Evolutionary conservation across 495 filamentous ascomycete genomes (phyloP).

Genomic region (Astrothelium macrocarpum): DNA sequence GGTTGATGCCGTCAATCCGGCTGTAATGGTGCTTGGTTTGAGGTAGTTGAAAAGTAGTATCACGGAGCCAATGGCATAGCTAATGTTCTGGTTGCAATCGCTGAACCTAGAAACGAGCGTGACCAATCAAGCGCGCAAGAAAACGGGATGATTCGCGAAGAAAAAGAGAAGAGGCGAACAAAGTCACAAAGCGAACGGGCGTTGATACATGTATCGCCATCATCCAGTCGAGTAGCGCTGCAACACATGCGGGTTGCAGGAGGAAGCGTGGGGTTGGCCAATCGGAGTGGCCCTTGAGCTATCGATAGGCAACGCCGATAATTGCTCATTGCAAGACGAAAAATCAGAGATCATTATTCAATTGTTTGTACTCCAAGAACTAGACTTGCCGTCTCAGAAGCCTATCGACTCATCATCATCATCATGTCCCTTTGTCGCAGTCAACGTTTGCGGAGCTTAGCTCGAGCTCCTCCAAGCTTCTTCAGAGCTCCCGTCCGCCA

Average conservation of each 20-base stretch:
- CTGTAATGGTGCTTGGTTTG: background rate
- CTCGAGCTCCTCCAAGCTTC: background rate
- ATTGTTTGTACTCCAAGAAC: too few species aligned
- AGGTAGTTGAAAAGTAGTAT: background rate
- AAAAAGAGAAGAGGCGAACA: background rate
- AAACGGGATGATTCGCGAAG: background rate
- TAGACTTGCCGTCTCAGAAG: too few species aligned
- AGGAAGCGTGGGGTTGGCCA: conserved; percentile 5
- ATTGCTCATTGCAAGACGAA: background rate
- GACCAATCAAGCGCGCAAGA: background rate
- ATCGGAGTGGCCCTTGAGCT: background rate
- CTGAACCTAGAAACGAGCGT: background rate
- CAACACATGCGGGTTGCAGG: background rate
- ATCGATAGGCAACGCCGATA: background rate
- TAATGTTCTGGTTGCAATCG: background rate
- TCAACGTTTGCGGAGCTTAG: background rate
- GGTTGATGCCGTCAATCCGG: background rate
- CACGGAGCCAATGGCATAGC: background rate
- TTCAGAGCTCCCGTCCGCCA: conserved; percentile 2
- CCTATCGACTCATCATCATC: background rate
- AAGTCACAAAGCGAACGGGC: background rate
- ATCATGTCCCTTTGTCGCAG: background rate
- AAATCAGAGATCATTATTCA: background rate
- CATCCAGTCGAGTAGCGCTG: background rate
- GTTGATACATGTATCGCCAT: conserved; percentile 1